Conservation (phyloP, 129 eudicot genomes). For the Flaveria brownii region DNA sequence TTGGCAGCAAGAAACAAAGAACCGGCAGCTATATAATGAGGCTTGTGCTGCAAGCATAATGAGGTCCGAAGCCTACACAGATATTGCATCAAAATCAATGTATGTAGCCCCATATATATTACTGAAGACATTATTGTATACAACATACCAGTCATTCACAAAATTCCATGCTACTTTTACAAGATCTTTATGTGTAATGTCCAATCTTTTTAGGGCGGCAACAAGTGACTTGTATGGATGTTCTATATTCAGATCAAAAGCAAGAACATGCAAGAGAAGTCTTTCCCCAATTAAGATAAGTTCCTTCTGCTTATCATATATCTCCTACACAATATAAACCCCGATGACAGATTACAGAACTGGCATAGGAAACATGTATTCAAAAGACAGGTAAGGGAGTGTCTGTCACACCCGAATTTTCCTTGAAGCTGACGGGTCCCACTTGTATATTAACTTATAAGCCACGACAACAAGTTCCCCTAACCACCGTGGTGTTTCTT, state of each 20-base stretch:
- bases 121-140: not conserved
- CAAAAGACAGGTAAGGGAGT: conserved; percentile 11
- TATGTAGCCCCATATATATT: not conserved
- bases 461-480: conserved; percentile 56
- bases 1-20: conserved; percentile 68
- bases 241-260: conserved; percentile 66
- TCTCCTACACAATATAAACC: conserved; percentile 47
- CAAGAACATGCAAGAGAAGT: conserved; percentile 55
- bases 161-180: conserved; percentile 79
- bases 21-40: conserved; percentile 77
- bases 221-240: conserved; percentile 81
- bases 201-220: conserved; percentile 59
- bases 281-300: conserved; percentile 55
- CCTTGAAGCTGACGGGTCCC: conserved; percentile 67
- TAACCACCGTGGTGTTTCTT: conserved; percentile 63
- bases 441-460: conserved; percentile 55
- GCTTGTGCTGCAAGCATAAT: conserved; percentile 80
- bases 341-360: conserved; percentile 3
- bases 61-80: conserved; percentile 58
- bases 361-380: not conserved
- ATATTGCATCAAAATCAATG: conserved; percentile 8
- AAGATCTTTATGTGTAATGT: conserved; percentile 50
- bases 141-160: conserved; percentile 72
- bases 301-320: conserved; percentile 66
- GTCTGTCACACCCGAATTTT: conserved; percentile 57